Evolutionary conservation across 345 rosid genomes (phyloP).

Genomic region (Eucalyptus fibrosa): DNA sequence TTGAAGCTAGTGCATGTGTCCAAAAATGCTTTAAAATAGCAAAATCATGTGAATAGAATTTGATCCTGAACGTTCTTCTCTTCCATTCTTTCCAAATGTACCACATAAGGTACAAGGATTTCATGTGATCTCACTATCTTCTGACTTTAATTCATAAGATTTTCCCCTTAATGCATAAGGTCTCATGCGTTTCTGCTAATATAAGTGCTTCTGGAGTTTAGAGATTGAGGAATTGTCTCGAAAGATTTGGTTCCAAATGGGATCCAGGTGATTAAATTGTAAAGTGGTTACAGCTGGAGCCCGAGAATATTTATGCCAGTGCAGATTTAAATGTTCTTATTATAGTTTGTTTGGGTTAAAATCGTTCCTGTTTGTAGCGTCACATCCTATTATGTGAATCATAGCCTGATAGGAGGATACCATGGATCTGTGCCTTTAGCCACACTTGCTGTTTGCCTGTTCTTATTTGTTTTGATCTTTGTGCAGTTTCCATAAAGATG

Average conservation of each 20-base stretch:
- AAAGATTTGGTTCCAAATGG: slow-evolving; percentile 92
- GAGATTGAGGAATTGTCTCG: slow-evolving; percentile 78
- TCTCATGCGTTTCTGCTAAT: not conserved
- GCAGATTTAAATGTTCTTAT: slow-evolving; percentile 89
- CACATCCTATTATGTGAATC: not conserved
- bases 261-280: slow-evolving; percentile 95
- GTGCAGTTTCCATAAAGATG: slow-evolving; percentile 21
- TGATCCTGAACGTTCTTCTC: not conserved
- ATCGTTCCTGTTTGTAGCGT: not conserved
- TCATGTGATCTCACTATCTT: not conserved
- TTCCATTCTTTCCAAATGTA: not conserved
- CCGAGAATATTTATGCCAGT: slow-evolving; percentile 69
- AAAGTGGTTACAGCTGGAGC: slow-evolving; percentile 90
- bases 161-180: not conserved
- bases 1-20: not conserved
- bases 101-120: not conserved
- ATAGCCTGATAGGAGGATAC: slow-evolving; percentile 55
- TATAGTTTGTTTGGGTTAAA: slow-evolving; percentile 8
- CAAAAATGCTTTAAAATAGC: not conserved
- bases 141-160: not conserved
- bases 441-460: not conserved
- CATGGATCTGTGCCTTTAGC: slow-evolving; percentile 43
- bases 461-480: not conserved
- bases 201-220: not conserved
- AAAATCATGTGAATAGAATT: not conserved